Evolutionary conservation across 441 rosid genomes (phyloP), one percentile per base, ranked within the genome.

Genomic region (Pelargonium exstipulatum): DNA sequence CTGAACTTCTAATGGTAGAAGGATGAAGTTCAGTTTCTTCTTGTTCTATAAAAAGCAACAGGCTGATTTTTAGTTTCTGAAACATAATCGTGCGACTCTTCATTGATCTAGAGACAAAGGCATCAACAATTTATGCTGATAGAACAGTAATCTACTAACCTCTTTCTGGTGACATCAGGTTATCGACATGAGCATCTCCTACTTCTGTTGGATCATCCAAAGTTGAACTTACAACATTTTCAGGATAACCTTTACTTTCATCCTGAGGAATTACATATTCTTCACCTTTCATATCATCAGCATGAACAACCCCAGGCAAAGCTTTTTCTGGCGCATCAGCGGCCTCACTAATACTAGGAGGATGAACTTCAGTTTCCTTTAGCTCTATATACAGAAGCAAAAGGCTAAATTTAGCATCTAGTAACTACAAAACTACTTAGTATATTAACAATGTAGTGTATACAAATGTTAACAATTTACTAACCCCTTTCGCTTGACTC

Each of bases 191-290:
- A 49, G 6, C 57, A 49, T 49, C 57, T 49, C 57, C 57, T 49
- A 49, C 57, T 48, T 48, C 16, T 49, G 57, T 14, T 49, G 57
- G 18, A 49, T 49, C 57, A 49, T 49, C 17, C 57, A n/a, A 49
- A 49, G 57, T 12, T 49, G 57, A 49, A 0, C 17, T 48, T 13
- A 48, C 17, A 48, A 48, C 17, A 1, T 48, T 13, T 49, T 49
- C 57, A 49, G 4, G 8, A 49, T 14, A 49, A 16, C 14, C 57
- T 49, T 49, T 2, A 49, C 57, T 49, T 49, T 49, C 57, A 49
- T 20, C 16, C 5, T 73, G 72, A 68, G 72, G 61, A 72, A 68
- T 22, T 68, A 58, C 62, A 6, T 18, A 32, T 9, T 13, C 16
- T 49, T 49, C 57, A 49, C 17, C n/a, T 48, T 48, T 13, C 55